A percentile compares a stretch with the other conserved stretches of the same genome.
phyloP scores from a whole-genome alignment of 257 asterid species.

The Nicotiana attenuata region DNA sequence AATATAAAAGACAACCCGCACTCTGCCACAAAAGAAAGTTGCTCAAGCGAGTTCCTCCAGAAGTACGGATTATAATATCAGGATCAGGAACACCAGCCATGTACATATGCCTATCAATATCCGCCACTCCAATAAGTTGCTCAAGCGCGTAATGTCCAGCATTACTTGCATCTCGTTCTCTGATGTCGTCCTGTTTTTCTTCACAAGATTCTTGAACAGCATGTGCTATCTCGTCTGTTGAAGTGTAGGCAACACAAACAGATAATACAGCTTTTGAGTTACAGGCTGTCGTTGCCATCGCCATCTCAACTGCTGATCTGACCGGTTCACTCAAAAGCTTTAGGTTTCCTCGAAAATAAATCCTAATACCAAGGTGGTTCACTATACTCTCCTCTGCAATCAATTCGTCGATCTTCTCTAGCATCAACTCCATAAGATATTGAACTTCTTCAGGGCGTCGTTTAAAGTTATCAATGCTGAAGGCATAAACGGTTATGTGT shows the following conservation, averaged over 20 bases:
- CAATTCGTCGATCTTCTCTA: conserved; percentile 58
- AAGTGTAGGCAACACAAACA: conserved; percentile 69
- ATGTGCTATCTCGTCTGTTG: conserved; percentile 59
- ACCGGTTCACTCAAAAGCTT: conserved; percentile 51
- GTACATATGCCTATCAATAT: conserved; percentile 52
- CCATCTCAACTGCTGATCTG: conserved; percentile 54
- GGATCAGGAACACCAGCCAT: conserved; percentile 63
- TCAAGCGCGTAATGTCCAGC: conserved; percentile 13
- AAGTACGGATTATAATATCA: conserved; percentile 61
- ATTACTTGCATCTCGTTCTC: conserved; percentile 6
- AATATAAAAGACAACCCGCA: conserved; percentile 42
- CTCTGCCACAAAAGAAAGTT: conserved; percentile 88
- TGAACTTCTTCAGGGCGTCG: conserved; percentile 75
- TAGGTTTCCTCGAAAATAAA: conserved; percentile 53
- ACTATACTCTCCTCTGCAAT: conserved; percentile 49
- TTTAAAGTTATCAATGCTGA: conserved; percentile 74
- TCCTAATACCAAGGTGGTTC: conserved; percentile 54
- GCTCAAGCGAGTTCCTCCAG: conserved; percentile 76
- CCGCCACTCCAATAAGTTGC: conserved; percentile 26
- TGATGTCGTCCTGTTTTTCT: conserved; percentile 31
- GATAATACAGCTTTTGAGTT: conserved; percentile 51
- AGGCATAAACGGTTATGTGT: conserved; percentile 59
- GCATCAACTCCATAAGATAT: conserved; percentile 64
- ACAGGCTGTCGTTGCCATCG: conserved; percentile 47
- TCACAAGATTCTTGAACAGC: conserved; percentile 45